These are phyloP conservation scores for Tremella fuciformis DNA, from an alignment of 768 basidiomycete species.

Conservation along the genomic window DNA sequence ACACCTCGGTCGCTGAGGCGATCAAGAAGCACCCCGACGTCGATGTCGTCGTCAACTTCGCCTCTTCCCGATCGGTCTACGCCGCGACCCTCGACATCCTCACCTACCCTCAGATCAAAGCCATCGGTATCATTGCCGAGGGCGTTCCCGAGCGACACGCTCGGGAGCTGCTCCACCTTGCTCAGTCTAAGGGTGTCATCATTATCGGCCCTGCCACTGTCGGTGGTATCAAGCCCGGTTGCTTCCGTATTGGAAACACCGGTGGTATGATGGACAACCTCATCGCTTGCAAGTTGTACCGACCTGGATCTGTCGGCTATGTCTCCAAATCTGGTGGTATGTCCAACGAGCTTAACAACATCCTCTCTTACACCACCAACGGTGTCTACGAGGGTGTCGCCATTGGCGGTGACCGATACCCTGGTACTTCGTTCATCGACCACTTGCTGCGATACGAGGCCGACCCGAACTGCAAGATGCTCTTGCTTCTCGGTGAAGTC, in stretches of 20 bases:
- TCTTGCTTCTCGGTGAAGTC: slow-evolving; percentile 96
- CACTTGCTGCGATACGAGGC: slow-evolving; percentile 95
- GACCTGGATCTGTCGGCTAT: slow-evolving; percentile 93
- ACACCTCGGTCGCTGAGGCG: slow-evolving; percentile 86
- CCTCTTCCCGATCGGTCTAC: slow-evolving; percentile 88
- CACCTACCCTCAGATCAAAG: slow-evolving; percentile 64
- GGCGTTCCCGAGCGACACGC: slow-evolving; percentile 98
- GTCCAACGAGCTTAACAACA: slow-evolving; percentile 99
- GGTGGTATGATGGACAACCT: slow-evolving; percentile 99
- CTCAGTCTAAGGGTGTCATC: slow-evolving; percentile 77
- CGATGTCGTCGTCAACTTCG: slow-evolving; percentile 98
- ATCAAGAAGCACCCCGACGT: slow-evolving; percentile 92
- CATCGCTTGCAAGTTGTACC: slow-evolving; percentile 97
- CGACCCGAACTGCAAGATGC: slow-evolving; percentile 97
- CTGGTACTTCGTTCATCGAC: slow-evolving; percentile 97
- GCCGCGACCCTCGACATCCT: slow-evolving; percentile 89
- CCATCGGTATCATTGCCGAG: slow-evolving; percentile 92
- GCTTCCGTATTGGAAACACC: slow-evolving; percentile 99
- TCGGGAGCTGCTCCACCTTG: slow-evolving; percentile 87
- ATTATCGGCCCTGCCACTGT: slow-evolving; percentile 97
- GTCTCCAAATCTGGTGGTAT: slow-evolving; percentile 99
- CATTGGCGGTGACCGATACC: slow-evolving; percentile 99
- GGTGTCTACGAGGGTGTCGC: slow-evolving; percentile 99
- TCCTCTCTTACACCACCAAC: slow-evolving; percentile 90
- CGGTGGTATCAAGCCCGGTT: slow-evolving; percentile 98